Evolutionary conservation across 768 basidiomycete genomes (phyloP).

Genomic region (Inosperma sp.): DNA sequence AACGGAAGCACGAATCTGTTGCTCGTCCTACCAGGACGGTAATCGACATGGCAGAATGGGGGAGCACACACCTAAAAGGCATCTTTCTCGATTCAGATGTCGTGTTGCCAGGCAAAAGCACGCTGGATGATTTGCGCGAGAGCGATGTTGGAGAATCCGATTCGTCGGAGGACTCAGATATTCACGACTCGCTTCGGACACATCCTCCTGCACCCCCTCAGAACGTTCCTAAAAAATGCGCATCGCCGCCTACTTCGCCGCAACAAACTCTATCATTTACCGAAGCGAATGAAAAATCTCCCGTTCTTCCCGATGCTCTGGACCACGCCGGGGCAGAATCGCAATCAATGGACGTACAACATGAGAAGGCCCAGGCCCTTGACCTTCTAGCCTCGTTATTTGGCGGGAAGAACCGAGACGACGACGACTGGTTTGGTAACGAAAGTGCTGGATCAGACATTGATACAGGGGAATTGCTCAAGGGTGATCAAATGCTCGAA

Average conservation of each 20-base stretch:
- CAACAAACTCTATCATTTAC: conserved; percentile 13
- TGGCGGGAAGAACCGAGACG: conserved; percentile 33
- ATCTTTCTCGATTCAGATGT: conserved; percentile 52
- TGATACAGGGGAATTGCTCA: conserved; percentile 37
- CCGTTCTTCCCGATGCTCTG: too few relatives aligned
- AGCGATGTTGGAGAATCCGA: too few relatives aligned
- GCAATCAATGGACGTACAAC: conserved; percentile 21
- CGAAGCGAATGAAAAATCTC: too few relatives aligned
- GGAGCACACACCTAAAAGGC: conserved; percentile 67
- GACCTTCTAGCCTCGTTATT: conserved; percentile 52
- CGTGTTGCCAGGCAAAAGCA: conserved; percentile 12
- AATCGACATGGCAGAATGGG: conserved; percentile 73
- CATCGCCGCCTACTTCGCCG: conserved; percentile 14
- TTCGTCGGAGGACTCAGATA: too few relatives aligned
- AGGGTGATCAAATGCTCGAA: conserved; percentile 18
- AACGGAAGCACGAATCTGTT: too few relatives aligned
- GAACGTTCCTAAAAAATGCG: too few relatives aligned
- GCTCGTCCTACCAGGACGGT: conserved; percentile 54
- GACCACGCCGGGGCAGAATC: too few relatives aligned
- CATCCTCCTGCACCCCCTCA: too few relatives aligned
- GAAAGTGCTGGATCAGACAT: conserved; percentile 57
- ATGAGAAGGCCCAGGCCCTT: conserved; percentile 45
- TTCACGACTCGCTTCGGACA: too few relatives aligned
- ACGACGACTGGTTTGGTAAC: conserved; percentile 51
- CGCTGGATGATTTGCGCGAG: too few relatives aligned